Conservation (phyloP, 2,329 filamentous ascomycete species). For the Fusarium miscanthi region DNA sequence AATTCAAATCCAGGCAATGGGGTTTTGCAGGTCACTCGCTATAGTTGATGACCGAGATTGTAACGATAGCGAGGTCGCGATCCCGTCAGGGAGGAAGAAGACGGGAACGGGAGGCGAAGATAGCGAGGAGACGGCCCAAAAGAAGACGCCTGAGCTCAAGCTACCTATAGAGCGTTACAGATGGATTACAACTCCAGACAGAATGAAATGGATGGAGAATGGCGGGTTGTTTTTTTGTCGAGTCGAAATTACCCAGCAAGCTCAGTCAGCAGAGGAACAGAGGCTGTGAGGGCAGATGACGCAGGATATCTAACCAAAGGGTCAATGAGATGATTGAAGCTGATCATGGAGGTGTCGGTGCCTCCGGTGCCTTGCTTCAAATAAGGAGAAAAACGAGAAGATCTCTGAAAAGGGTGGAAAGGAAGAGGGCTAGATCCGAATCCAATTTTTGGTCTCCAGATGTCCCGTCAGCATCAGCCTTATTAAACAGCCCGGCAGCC, state of each 20-base stretch:
- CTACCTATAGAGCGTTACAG: conserved; percentile 4
- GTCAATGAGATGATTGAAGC: not conserved
- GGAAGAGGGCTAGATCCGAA: conserved; percentile 15
- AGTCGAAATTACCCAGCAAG: conserved; percentile 1
- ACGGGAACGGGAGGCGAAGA: conserved; percentile 7
- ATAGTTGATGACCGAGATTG: not conserved
- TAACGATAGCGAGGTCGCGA: conserved; percentile 7
- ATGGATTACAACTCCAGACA: not conserved
- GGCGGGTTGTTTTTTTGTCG: conserved; percentile 4
- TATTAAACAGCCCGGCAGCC: conserved; percentile 24
- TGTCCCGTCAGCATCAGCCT: conserved; percentile 38
- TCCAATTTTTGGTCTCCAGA: conserved; percentile 17
- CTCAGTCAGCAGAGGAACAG: conserved; percentile 24
- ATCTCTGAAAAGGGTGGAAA: conserved; percentile 6
- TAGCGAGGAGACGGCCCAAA: not conserved
- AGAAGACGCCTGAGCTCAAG: not conserved
- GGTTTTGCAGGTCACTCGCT: not conserved
- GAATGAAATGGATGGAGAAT: not conserved
- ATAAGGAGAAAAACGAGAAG: conserved; percentile 21
- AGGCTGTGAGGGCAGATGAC: conserved; percentile 23
- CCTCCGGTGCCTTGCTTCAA: conserved; percentile 24
- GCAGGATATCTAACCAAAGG: conserved; percentile 16
- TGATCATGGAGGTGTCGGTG: conserved; percentile 19
- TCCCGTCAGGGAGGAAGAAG: not conserved
- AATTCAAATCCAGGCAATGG: not conserved